Evolutionary conservation across 306 rosid species (phyloP).

Genomic region (Acmispon strigosus): DNA sequence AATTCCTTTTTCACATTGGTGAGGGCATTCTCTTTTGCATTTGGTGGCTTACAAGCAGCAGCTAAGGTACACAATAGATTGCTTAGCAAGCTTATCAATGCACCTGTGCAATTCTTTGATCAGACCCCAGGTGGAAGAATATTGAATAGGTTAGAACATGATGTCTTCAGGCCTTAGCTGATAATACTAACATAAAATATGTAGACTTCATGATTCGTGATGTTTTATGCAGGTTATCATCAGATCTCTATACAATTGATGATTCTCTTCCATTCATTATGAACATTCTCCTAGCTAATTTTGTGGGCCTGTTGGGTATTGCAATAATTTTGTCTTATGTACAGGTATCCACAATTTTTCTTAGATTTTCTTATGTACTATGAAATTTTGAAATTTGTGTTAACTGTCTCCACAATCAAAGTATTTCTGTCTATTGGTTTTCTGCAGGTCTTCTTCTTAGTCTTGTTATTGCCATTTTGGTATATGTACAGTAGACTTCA

Average conservation of each 20-base stretch:
- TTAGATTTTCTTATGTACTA: not conserved
- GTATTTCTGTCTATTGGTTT: conserved; percentile 20
- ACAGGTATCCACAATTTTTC: conserved; percentile 50
- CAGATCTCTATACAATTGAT: conserved; percentile 92
- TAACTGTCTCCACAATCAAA: not conserved
- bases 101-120: conserved; percentile 81
- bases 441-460: conserved; percentile 71
- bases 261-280: conserved; percentile 95
- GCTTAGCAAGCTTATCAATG: conserved; percentile 64
- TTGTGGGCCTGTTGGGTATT: conserved; percentile 87
- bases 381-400: conserved; percentile 1
- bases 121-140: conserved; percentile 92
- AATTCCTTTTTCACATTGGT: conserved; percentile 83
- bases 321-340: conserved; percentile 73
- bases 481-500: conserved; percentile 89
- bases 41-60: conserved; percentile 91
- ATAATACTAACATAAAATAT: conserved; percentile 7
- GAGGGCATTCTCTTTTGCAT: conserved; percentile 96
- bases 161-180: conserved; percentile 17
- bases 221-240: conserved; percentile 69
- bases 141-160: conserved; percentile 64
- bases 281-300: conserved; percentile 93
- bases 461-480: conserved; percentile 87
- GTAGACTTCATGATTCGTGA: conserved; percentile 2
- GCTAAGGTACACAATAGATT: conserved; percentile 70